These are phyloP conservation scores for Filosporella fistucella DNA, from an alignment of 495 filamentous ascomycete species.

Conservation along the genomic window DNA sequence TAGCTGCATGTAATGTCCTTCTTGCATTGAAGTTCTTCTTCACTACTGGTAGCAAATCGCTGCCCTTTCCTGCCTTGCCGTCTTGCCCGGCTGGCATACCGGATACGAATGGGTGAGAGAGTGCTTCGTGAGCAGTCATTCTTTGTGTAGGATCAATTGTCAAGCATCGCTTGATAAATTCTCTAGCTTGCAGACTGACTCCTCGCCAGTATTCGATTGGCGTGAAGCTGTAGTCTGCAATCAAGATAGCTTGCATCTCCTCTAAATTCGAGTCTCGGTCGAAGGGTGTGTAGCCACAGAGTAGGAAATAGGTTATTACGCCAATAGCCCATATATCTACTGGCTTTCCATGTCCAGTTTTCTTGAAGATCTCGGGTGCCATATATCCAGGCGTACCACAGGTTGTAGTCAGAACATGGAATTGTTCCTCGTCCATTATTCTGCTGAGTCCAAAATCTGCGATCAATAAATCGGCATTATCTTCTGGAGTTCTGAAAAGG, in stretches of 20 bases:
- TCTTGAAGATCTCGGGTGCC: slow-evolving; percentile 90
- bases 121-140: slow-evolving; percentile 92
- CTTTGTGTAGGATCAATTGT: slow-evolving; percentile 82
- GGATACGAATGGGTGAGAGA: slow-evolving; percentile 83
- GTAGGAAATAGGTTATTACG: slow-evolving; percentile 92
- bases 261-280: slow-evolving; percentile 96
- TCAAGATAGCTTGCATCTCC: slow-evolving; percentile 98
- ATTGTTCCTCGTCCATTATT: slow-evolving; percentile 99
- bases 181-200: slow-evolving; percentile 77
- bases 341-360: slow-evolving; percentile 80
- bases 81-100: slow-evolving; percentile 38
- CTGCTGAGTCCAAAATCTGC: slow-evolving; percentile 92
- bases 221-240: slow-evolving; percentile 95
- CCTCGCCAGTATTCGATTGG: slow-evolving; percentile 95
- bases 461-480: slow-evolving; percentile 86
- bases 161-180: slow-evolving; percentile 85
- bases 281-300: slow-evolving; percentile 98
- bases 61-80: slow-evolving; percentile 41
- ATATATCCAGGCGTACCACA: slow-evolving; percentile 98
- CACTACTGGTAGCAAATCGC: slow-evolving; percentile 84
- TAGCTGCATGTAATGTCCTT: slow-evolving; percentile 89
- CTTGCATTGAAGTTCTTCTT: slow-evolving; percentile 99
- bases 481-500: slow-evolving; percentile 74
- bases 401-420: slow-evolving; percentile 95
- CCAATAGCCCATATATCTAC: slow-evolving; percentile 98